Evolutionary conservation across 129 eudicot species (phyloP), one percentile per base, ranked within the genome.

Genomic region (Centrapalus pauciflorus): DNA sequence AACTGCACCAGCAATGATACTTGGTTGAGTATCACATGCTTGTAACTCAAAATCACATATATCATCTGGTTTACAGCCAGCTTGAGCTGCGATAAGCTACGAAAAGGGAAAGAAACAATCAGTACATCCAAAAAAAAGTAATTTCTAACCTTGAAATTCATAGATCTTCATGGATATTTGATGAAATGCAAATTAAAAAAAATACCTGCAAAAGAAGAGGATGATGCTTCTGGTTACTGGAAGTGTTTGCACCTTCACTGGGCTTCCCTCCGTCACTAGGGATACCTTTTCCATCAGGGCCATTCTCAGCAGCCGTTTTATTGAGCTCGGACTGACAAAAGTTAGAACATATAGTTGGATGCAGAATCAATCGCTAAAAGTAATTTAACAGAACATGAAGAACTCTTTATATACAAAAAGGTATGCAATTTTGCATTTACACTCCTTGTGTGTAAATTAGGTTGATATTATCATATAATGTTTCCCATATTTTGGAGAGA

Each of bases 1-100:
- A 89, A 80, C 61, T 7, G 96, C 95, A 55, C 96, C 98, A 62
- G 90, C 96, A 49, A 93, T 69, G 40, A 82, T 67, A 79, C 98
- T 93, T 60, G 96, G 96, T 82, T 93, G 98, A 58, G 96, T 88
- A 77, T 93, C 96, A 65, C 96, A 93, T 58, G 95, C 95, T 89
- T 93, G 98, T 78, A 93, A 70, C 76, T 93, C 98, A 74, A 93
- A 93, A 77, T 93, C 98, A 58, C 96, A 93, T 55, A 93, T 93
- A 61, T 86, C 90, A 48, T 76, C 87, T 32, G 95, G 83, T 67
- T 84, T 83, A 84, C 98, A 93, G 7, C 92, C 96, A 43, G 59
- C 87, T 32, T 82, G 59, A 54, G 45, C 50, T 50, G 98, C 87
- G 75, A 93, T 86, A 64, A 88, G 83, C 98, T 93, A 82, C 9